phyloP scores from a whole-genome alignment of 352 stramenopile genomes.

The Salisapilia sapeloensis region DNA sequence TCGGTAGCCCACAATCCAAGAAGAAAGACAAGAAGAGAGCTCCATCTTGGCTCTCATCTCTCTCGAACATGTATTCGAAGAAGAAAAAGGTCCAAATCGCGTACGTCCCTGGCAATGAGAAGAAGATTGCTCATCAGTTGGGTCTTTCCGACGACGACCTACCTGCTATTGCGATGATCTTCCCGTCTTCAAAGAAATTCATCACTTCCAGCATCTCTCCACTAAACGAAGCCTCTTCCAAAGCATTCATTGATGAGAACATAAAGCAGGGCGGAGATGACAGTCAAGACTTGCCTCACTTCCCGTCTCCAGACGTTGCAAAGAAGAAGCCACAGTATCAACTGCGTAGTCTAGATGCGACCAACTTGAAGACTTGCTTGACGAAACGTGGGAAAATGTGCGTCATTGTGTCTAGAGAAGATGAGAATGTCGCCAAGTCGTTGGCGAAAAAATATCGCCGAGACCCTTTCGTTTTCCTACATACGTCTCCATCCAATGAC shows the following conservation, averaged over 20 bases:
- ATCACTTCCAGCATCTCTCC: slow-evolving; percentile 7
- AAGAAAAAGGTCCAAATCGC: slow-evolving; percentile 50
- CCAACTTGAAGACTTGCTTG: slow-evolving; percentile 18
- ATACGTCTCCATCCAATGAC: slow-evolving; percentile 10
- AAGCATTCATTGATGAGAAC: slow-evolving; percentile 33
- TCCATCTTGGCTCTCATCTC: no score
- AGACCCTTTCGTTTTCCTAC: slow-evolving; percentile 46
- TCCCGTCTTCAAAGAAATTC: slow-evolving; percentile 26
- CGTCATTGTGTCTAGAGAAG: slow-evolving; percentile 27
- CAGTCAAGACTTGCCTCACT: slow-evolving; percentile 23
- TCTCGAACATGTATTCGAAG: no score
- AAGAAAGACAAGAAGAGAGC: slow-evolving; percentile 29
- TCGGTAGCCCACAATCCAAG: slow-evolving; percentile 35
- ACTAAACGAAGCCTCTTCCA: slow-evolving; percentile 28
- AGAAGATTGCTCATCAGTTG: slow-evolving; percentile 53
- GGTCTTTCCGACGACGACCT: slow-evolving; percentile 20
- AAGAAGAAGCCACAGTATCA: slow-evolving; percentile 49
- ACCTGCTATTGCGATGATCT: slow-evolving; percentile 43
- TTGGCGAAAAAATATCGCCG: slow-evolving; percentile 67
- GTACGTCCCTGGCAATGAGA: slow-evolving; percentile 41
- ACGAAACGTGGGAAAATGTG: slow-evolving; percentile 51
- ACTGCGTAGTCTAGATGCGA: slow-evolving; percentile 17
- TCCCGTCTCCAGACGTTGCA: slow-evolving; percentile 44
- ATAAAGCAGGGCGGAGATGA: slow-evolving; percentile 11
- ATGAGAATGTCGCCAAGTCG: slow-evolving; percentile 18